Percentiles rank a stretch among this genome's conserved stretches.
phyloP scores from a whole-genome alignment of 2,329 filamentous ascomycete genomes.

The Diaporthe sp. region DNA sequence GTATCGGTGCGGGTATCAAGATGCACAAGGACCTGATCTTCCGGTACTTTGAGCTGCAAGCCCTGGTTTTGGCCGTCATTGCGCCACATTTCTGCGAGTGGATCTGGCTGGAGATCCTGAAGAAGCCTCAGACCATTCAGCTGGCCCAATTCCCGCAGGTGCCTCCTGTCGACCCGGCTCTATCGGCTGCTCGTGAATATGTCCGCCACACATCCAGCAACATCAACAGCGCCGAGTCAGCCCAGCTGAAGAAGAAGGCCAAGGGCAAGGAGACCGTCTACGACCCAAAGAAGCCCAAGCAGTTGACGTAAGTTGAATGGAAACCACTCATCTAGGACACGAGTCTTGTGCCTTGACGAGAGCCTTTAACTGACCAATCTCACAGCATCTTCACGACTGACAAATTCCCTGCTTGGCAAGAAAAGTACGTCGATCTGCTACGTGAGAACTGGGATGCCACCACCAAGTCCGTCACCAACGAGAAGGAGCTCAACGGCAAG shows the following conservation, averaged over 20 bases:
- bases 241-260: constrained; percentile 87
- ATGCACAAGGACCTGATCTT: constrained; percentile 88
- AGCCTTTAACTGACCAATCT: constrained; percentile 14
- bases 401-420: constrained; percentile 90
- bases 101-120: constrained; percentile 92
- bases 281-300: constrained; percentile 93
- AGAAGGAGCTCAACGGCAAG: constrained; percentile 83
- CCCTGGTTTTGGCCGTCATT: constrained; percentile 84
- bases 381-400: constrained; percentile 78
- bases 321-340: no score
- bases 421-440: constrained; percentile 87
- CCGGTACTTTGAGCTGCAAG: constrained; percentile 89
- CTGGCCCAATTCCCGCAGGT: constrained; percentile 81
- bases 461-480: constrained; percentile 73
- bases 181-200: constrained; percentile 87
- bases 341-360: neutral
- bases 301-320: constrained; percentile 68
- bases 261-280: constrained; percentile 91
- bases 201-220: constrained; percentile 72
- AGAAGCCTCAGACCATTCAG: constrained; percentile 83
- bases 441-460: constrained; percentile 76
- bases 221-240: constrained; percentile 88
- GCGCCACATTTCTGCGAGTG: constrained; percentile 96
- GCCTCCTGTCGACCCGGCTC: constrained; percentile 72
- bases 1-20: constrained; percentile 80